A percentile compares a stretch with the other conserved stretches of the same genome.
Conservation (phyloP, 148 eudicot species). For the Bassia scoparia region DNA sequence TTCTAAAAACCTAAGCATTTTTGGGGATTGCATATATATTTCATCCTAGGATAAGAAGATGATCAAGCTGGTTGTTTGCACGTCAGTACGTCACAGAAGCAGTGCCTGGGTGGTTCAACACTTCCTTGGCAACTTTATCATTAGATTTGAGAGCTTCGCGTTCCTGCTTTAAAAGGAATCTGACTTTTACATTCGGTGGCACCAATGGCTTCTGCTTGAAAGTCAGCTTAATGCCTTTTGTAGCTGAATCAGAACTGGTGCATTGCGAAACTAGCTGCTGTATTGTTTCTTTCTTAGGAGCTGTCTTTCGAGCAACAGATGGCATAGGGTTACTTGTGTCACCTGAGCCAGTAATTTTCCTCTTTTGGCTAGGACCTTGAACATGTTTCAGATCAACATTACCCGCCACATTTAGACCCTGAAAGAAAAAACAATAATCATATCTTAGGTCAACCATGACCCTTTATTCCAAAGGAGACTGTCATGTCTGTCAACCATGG, state of each 20-base stretch:
- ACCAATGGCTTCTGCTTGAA: constrained; percentile 8
- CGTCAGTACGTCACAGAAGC: constrained; percentile 2
- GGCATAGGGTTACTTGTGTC: neutral
- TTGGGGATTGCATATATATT: neutral
- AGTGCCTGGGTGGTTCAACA: neutral
- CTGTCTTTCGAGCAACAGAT: constrained; percentile 1
- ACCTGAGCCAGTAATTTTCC: constrained; percentile 17
- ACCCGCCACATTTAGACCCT: constrained; percentile 12
- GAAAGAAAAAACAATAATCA: neutral
- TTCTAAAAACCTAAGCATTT: neutral
- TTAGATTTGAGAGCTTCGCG: constrained; percentile 12
- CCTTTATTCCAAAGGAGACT: neutral
- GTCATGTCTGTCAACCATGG: too few relatives aligned
- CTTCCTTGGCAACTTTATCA: neutral
- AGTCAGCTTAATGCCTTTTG: neutral
- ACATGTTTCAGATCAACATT: neutral
- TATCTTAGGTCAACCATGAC: neutral
- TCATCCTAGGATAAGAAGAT: neutral
- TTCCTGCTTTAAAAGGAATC: constrained; percentile 24
- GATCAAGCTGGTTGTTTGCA: constrained; percentile 4
- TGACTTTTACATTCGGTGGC: constrained; percentile 18
- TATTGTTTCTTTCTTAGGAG: constrained; percentile 12
- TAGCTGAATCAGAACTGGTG: constrained; percentile 8
- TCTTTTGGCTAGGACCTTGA: constrained; percentile 10
- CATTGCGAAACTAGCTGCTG: neutral